A percentile compares a stretch with the other conserved stretches of the same genome.
These are phyloP conservation scores for Penicillium sp. DNA, from an alignment of 2,329 filamentous ascomycete genomes.

Conservation along the genomic window DNA sequence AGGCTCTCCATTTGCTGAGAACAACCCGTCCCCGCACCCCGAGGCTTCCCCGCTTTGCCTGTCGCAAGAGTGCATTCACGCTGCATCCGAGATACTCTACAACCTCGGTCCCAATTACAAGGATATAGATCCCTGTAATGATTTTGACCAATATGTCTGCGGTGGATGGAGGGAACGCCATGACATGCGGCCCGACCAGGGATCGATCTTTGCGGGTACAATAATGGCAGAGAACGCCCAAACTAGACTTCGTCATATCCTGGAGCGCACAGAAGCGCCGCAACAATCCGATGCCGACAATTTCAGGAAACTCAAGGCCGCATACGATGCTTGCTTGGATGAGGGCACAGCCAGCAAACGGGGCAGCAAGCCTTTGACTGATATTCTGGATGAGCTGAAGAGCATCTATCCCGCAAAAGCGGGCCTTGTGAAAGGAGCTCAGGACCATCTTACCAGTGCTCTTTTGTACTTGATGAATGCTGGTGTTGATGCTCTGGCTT, in stretches of 20 bases:
- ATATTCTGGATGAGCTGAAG: conserved; percentile 56
- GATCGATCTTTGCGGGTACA: conserved; percentile 59
- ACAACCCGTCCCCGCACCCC: conserved; percentile 12
- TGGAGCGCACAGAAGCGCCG: conserved; percentile 53
- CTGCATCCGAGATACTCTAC: conserved; percentile 61
- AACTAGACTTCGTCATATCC: conserved; percentile 59
- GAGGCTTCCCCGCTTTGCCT: conserved; percentile 46
- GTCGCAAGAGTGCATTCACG: conserved; percentile 62
- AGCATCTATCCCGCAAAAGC: conserved; percentile 44
- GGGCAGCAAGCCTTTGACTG: conserved; percentile 57
- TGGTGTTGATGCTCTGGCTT: conserved; percentile 38
- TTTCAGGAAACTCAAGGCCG: conserved; percentile 64
- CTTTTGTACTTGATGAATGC: conserved; percentile 39
- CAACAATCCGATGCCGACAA: conserved; percentile 46
- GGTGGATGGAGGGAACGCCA: conserved; percentile 65
- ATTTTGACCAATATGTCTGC: conserved; percentile 68
- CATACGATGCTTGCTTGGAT: conserved; percentile 66
- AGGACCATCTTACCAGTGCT: conserved; percentile 35
- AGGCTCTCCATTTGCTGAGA: conserved; percentile 7
- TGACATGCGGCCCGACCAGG: conserved; percentile 65
- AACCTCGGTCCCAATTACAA: conserved; percentile 63
- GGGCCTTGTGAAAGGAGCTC: conserved; percentile 21
- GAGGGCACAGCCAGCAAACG: conserved; percentile 56
- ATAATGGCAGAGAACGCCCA: conserved; percentile 63
- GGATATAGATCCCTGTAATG: conserved; percentile 64